phyloP scores from a whole-genome alignment of 805 yeast species.

The Saccharomycopsis fermentans region DNA sequence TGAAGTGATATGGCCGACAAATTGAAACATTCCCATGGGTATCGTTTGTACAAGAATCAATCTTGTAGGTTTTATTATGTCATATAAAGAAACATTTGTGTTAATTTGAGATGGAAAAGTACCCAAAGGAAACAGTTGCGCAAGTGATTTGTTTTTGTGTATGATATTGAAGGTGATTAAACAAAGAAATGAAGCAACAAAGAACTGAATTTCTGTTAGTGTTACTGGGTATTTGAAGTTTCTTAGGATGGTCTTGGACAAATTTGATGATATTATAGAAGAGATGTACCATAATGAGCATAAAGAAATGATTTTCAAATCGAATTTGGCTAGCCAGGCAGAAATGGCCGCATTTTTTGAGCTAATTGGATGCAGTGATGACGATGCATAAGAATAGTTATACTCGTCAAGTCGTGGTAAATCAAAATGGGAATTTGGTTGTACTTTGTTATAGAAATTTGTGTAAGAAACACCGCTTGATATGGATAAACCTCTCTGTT shows the following conservation, averaged over 20 bases:
- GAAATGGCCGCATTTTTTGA: not conserved
- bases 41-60: constrained; percentile 54
- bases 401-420: not conserved
- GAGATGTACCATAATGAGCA: constrained; percentile 75
- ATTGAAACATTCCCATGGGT: constrained; percentile 94
- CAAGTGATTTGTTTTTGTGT: constrained; percentile 26
- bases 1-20: constrained; percentile 81
- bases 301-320: constrained; percentile 33
- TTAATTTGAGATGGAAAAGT: constrained; percentile 26
- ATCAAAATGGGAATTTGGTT: not conserved
- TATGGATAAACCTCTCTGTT: constrained; percentile 14
- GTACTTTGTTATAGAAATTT: constrained; percentile 12
- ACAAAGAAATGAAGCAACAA: constrained; percentile 59
- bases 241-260: constrained; percentile 67
- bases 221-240: constrained; percentile 76
- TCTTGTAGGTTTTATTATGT: constrained; percentile 45
- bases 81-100: constrained; percentile 25
- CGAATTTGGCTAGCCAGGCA: not conserved
- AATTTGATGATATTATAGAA: constrained; percentile 71
- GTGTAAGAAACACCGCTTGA: constrained; percentile 18
- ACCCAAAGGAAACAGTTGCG: constrained; percentile 26
- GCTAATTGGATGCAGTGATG: not conserved
- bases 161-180: constrained; percentile 32
- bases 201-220: constrained; percentile 78
- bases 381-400: not conserved